phyloP scores from a whole-genome alignment of 495 filamentous ascomycete species.

The Penicillium psychrofluorescens region DNA sequence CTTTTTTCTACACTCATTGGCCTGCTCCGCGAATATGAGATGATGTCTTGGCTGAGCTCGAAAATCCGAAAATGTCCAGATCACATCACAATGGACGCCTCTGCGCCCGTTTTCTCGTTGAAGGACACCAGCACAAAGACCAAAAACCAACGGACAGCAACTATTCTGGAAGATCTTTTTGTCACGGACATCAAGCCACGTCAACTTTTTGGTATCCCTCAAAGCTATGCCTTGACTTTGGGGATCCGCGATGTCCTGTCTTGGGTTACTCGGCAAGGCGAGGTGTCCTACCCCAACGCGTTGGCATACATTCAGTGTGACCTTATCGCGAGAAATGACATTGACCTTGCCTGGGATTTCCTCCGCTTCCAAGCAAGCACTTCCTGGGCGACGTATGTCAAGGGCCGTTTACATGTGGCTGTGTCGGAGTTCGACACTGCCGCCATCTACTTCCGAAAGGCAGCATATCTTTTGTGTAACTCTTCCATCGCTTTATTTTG shows the following conservation, averaged over 20 bases:
- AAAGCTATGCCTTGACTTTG: constrained; percentile 41
- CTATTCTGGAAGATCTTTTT: constrained; percentile 45
- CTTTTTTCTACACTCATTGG: constrained; percentile 61
- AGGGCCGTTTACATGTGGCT: constrained; percentile 70
- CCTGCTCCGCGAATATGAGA: constrained; percentile 63
- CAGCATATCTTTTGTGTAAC: constrained; percentile 75
- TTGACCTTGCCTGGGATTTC: constrained; percentile 72
- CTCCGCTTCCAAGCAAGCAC: constrained; percentile 56
- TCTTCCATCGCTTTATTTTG: constrained; percentile 8
- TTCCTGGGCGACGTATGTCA: constrained; percentile 76
- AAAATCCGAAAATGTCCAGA: constrained; percentile 35
- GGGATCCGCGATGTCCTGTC: constrained; percentile 43
- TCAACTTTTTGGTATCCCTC: constrained; percentile 29
- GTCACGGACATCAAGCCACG: constrained; percentile 40
- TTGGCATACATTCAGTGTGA: constrained; percentile 58
- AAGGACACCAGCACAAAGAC: constrained; percentile 19
- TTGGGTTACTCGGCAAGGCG: constrained; percentile 40
- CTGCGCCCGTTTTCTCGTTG: constrained; percentile 14
- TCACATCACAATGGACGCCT: constrained; percentile 1
- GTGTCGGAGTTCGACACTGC: constrained; percentile 66
- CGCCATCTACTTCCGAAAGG: constrained; percentile 70
- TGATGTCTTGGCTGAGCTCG: constrained; percentile 74
- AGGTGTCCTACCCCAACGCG: constrained; percentile 39
- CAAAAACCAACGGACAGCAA: constrained; percentile 23
- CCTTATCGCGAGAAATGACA: constrained; percentile 59